Evolutionary conservation across 2,329 filamentous ascomycete genomes (phyloP).

Genomic region (Microsporum ferrugineum): DNA sequence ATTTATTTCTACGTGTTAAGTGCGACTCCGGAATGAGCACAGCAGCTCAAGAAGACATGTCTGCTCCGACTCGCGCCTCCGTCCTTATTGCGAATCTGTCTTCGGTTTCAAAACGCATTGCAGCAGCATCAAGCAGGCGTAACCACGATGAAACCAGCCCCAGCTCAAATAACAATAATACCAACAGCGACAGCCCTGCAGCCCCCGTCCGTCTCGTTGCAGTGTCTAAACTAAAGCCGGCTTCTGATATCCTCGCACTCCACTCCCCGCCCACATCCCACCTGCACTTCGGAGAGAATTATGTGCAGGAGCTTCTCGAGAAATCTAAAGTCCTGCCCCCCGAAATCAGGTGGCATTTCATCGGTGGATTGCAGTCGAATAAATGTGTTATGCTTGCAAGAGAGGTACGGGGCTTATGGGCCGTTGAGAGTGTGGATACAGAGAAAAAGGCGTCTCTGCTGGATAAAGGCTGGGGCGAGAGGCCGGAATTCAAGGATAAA

Average conservation of each 20-base stretch:
- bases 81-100: conserved; percentile 52
- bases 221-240: conserved; percentile 92
- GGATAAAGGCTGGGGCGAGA: conserved; percentile 59
- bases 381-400: conserved; percentile 79
- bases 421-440: conserved; percentile 81
- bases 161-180: conserved; percentile 10
- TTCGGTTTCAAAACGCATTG: conserved; percentile 48
- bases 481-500: conserved; percentile 26
- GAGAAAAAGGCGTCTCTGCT: conserved; percentile 77
- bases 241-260: conserved; percentile 76
- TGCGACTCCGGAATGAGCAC: background rate
- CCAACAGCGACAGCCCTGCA: conserved; percentile 5
- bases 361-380: conserved; percentile 83
- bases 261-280: conserved; percentile 52
- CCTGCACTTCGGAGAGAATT: conserved; percentile 91
- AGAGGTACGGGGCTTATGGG: conserved; percentile 78
- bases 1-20: background rate
- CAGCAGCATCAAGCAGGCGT: conserved; percentile 38
- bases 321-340: conserved; percentile 70
- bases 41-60: conserved; percentile 6
- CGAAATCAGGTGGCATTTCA: conserved; percentile 84
- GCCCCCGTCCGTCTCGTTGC: conserved; percentile 59
- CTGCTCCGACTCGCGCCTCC: conserved; percentile 41
- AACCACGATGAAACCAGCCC: conserved; percentile 9
- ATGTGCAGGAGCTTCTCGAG: conserved; percentile 75